Conservation (phyloP, 2,329 filamentous ascomycete species). For the Lasiodiplodia theobromae region DNA sequence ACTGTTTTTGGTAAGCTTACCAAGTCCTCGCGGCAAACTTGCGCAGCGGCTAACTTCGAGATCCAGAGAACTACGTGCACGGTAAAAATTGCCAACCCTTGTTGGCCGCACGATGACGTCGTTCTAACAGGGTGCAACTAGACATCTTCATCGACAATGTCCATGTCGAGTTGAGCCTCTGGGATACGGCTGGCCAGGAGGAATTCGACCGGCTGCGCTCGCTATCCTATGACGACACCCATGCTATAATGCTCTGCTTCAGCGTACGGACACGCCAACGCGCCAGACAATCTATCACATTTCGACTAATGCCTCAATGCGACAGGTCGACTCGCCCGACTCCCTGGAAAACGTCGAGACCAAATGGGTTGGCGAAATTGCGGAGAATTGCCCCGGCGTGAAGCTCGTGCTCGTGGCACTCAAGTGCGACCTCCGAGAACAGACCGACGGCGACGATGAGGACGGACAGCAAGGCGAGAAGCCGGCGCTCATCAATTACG, state of each 20-base stretch:
- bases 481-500: slow-evolving; percentile 81
- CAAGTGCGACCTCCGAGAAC: slow-evolving; percentile 94
- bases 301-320: background rate
- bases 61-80: slow-evolving; percentile 92
- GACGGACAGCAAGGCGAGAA: slow-evolving; percentile 55
- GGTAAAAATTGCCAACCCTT: slow-evolving; percentile 61
- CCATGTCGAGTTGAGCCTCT: slow-evolving; percentile 95
- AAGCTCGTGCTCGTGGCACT: slow-evolving; percentile 94
- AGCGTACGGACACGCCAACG: slow-evolving; percentile 54
- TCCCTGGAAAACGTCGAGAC: slow-evolving; percentile 98
- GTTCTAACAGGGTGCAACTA: slow-evolving; percentile 46
- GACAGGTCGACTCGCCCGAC: slow-evolving; percentile 84
- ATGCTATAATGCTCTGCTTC: slow-evolving; percentile 99
- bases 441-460: slow-evolving; percentile 67
- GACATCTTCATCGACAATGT: slow-evolving; percentile 98
- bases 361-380: slow-evolving; percentile 98
- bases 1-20: slow-evolving; percentile 77
- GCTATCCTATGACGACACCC: slow-evolving; percentile 96
- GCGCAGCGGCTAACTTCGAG: slow-evolving; percentile 35
- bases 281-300: background rate
- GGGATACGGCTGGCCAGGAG: slow-evolving; percentile 98
- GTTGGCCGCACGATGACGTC: slow-evolving; percentile 7
- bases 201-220: slow-evolving; percentile 97
- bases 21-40: background rate
- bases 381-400: slow-evolving; percentile 95